Evolutionary conservation across 495 filamentous ascomycete genomes (phyloP).

Genomic region (Talaromyces proteolyticus): DNA sequence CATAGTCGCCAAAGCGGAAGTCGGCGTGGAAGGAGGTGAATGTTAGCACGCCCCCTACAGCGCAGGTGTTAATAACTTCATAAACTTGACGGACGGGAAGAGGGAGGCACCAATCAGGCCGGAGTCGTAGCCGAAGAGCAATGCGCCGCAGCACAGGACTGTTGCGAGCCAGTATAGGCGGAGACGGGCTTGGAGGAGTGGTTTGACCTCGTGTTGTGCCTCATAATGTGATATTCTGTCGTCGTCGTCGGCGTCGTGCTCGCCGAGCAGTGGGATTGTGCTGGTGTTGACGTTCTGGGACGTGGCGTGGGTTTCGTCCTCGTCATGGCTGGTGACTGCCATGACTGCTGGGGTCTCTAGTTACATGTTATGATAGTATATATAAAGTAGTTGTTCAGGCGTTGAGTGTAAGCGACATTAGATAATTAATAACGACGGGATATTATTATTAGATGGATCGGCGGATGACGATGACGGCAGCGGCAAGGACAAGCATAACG

Average conservation of each 20-base stretch:
- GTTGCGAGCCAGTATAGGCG: conserved; percentile 49
- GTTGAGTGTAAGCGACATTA: too few species aligned
- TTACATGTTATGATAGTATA: too few species aligned
- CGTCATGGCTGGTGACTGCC: too few species aligned
- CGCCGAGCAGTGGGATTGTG: neutral
- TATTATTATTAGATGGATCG: too few species aligned
- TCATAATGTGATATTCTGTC: neutral
- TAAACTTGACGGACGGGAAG: neutral
- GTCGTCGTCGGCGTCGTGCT: neutral
- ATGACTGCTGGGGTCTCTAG: too few species aligned
- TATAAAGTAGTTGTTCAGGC: too few species aligned
- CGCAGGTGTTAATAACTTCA: too few species aligned
- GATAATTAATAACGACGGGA: too few species aligned
- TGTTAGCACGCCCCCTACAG: conserved; percentile 40
- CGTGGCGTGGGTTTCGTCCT: too few species aligned
- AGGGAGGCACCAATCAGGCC: conserved; percentile 35
- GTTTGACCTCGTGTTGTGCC: neutral
- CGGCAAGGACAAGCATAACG: too few species aligned
- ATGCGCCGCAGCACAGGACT: conserved; percentile 39
- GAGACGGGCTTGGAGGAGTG: conserved; percentile 19
- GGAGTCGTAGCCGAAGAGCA: conserved; percentile 39
- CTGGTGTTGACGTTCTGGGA: too few species aligned
- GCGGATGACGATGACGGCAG: too few species aligned
- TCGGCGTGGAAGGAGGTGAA: conserved; percentile 39
- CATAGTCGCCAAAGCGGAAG: conserved; percentile 28